Evolutionary conservation across 2,329 filamentous ascomycete species (phyloP).

Genomic region (Alternaria postmessia): DNA sequence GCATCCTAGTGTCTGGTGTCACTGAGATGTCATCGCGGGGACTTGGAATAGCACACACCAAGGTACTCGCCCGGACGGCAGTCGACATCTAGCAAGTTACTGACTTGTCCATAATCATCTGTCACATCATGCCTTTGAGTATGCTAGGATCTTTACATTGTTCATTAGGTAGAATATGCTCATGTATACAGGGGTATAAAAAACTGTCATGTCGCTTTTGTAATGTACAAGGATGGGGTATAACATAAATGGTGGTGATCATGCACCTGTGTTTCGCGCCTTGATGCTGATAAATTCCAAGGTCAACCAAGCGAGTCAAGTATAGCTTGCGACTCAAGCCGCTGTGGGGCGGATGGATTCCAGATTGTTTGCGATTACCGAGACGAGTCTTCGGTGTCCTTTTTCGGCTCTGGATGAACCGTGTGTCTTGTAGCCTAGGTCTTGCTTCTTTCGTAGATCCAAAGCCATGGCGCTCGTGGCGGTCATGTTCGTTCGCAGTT

Average conservation of each 20-base stretch:
- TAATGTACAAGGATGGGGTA: background rate
- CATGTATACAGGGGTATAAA: background rate
- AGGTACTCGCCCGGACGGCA: background rate
- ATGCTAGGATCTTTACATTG: background rate
- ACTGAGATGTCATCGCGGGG: background rate
- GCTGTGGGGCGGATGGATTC: background rate
- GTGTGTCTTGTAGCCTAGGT: background rate
- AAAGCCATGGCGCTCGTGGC: background rate
- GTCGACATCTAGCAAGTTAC: background rate
- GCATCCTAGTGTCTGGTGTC: background rate
- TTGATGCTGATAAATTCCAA: background rate
- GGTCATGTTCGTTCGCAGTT: background rate
- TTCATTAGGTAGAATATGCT: background rate
- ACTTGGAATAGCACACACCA: background rate
- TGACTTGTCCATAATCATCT: accelerated
- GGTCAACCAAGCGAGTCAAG: background rate
- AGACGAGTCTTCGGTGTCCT: background rate
- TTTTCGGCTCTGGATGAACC: background rate
- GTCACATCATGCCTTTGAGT: background rate
- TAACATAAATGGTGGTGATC: background rate
- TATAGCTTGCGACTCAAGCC: background rate
- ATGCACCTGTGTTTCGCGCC: background rate
- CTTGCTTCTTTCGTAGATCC: background rate
- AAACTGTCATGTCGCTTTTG: background rate
- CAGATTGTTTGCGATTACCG: background rate